phyloP scores from a whole-genome alignment of 257 asterid species.

The Capsicum baccatum region DNA sequence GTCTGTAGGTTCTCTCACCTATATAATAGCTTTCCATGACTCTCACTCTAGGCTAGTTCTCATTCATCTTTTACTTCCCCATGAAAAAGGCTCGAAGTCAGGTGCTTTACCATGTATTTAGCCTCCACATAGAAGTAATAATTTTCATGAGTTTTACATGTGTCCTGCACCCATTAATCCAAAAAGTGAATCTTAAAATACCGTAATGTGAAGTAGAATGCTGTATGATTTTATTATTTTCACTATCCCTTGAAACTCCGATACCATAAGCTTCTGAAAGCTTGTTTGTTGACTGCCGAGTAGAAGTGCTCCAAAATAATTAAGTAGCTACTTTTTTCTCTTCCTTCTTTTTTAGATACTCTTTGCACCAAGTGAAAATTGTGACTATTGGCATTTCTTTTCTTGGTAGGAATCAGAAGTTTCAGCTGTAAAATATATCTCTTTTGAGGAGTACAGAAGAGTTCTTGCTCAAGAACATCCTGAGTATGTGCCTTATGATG shows the following conservation, averaged over 20 bases:
- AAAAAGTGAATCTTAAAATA: not conserved
- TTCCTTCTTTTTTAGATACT: not conserved
- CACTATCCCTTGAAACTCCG: constrained; percentile 1
- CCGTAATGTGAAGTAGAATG: constrained; percentile 6
- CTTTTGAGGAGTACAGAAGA: constrained; percentile 71
- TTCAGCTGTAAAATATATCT: constrained; percentile 88
- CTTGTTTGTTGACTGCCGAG: constrained; percentile 8
- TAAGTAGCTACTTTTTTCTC: constrained; percentile 28
- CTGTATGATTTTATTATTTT: not conserved
- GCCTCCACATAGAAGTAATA: not conserved
- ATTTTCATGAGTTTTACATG: constrained; percentile 10
- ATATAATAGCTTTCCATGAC: not conserved
- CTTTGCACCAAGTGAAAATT: constrained; percentile 33
- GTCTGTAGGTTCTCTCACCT: constrained; percentile 16
- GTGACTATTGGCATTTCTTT: constrained; percentile 30
- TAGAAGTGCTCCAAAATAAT: not conserved
- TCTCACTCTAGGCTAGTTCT: not conserved
- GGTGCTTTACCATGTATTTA: constrained; percentile 19
- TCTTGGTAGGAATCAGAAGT: constrained; percentile 93
- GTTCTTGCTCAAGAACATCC: constrained; percentile 82
- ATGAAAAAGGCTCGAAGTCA: not conserved
- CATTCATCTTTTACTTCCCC: not conserved
- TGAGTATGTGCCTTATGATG: constrained; percentile 78
- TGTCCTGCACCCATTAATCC: not conserved
- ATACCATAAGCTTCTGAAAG: not conserved